Evolutionary conservation across 805 yeast species (phyloP).

Genomic region (Wickerhamiella lipophila): DNA sequence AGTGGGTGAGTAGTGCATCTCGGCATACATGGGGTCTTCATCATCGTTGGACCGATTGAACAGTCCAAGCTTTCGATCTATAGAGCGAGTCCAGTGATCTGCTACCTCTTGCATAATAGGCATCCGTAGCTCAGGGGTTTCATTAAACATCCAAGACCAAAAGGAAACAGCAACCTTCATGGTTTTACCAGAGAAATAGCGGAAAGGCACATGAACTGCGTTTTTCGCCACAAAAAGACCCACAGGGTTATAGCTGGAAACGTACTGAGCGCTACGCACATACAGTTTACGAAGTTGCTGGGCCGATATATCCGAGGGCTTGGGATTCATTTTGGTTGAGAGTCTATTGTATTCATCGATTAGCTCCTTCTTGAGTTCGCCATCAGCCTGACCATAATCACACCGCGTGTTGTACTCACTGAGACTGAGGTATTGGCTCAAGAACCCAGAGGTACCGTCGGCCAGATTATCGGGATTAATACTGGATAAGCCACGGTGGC

Average conservation of each 20-base stretch:
- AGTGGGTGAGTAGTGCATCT: slow-evolving; percentile 86
- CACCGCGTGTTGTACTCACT: slow-evolving; percentile 7
- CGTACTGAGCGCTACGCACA: slow-evolving; percentile 10
- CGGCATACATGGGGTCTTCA: slow-evolving; percentile 44
- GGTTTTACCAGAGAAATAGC: slow-evolving; percentile 43
- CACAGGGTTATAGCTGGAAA: slow-evolving; percentile 10
- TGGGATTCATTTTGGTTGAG: neutral
- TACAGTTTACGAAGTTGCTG: slow-evolving; percentile 10
- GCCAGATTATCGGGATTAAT: slow-evolving; percentile 23
- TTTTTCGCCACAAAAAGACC: slow-evolving; percentile 19
- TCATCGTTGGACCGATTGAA: slow-evolving; percentile 47
- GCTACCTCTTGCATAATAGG: slow-evolving; percentile 58
- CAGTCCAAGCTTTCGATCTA: slow-evolving; percentile 48
- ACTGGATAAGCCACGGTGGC: neutral
- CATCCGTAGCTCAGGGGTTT: slow-evolving; percentile 44
- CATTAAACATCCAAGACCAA: slow-evolving; percentile 71
- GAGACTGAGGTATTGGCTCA: slow-evolving; percentile 52
- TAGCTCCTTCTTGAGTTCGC: neutral
- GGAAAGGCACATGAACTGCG: slow-evolving; percentile 47
- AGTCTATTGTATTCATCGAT: slow-evolving; percentile 4
- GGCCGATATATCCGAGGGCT: slow-evolving; percentile 1
- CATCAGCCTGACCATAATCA: neutral
- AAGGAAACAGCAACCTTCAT: slow-evolving; percentile 56
- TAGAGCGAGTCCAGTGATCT: slow-evolving; percentile 53
- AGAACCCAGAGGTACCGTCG: slow-evolving; percentile 52